phyloP scores from a whole-genome alignment of 306 rosid genomes.

The Prunus mongolica region DNA sequence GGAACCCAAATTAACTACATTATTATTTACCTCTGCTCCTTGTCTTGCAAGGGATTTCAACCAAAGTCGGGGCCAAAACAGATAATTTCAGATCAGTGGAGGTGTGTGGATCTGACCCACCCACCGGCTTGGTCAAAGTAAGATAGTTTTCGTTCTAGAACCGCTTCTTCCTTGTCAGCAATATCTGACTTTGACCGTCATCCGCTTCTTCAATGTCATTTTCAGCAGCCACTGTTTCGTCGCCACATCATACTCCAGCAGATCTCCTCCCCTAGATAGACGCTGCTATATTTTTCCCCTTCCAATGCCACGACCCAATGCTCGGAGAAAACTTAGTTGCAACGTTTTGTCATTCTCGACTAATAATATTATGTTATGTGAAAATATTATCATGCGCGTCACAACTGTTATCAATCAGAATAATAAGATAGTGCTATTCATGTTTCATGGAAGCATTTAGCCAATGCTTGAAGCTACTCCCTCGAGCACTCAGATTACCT shows the following conservation, averaged over 20 bases:
- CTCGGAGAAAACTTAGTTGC: neutral
- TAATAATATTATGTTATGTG: too few relatives aligned
- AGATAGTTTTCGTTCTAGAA: slow-evolving; percentile 10
- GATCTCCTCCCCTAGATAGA: neutral
- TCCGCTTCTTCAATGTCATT: neutral
- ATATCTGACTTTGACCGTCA: slow-evolving; percentile 36
- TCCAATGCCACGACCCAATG: neutral
- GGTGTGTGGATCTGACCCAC: slow-evolving; percentile 24
- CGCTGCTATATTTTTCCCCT: neutral
- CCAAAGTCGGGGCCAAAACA: slow-evolving; percentile 6
- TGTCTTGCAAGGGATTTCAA: neutral
- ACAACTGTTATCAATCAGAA: fast-evolving
- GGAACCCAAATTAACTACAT: too few relatives aligned
- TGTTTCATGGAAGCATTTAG: too few relatives aligned
- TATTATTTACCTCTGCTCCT: too few relatives aligned
- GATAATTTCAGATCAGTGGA: neutral
- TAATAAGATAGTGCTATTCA: fast-evolving
- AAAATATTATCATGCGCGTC: fast-evolving
- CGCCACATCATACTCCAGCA: slow-evolving; percentile 8
- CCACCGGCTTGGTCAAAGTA: slow-evolving; percentile 33
- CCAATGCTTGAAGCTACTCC: neutral
- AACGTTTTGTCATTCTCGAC: fast-evolving
- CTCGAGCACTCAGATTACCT: neutral
- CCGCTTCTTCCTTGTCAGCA: slow-evolving; percentile 23
- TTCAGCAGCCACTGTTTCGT: neutral